phyloP scores from a whole-genome alignment of 2,329 filamentous ascomycete species.

The Exophiala spinifera region DNA sequence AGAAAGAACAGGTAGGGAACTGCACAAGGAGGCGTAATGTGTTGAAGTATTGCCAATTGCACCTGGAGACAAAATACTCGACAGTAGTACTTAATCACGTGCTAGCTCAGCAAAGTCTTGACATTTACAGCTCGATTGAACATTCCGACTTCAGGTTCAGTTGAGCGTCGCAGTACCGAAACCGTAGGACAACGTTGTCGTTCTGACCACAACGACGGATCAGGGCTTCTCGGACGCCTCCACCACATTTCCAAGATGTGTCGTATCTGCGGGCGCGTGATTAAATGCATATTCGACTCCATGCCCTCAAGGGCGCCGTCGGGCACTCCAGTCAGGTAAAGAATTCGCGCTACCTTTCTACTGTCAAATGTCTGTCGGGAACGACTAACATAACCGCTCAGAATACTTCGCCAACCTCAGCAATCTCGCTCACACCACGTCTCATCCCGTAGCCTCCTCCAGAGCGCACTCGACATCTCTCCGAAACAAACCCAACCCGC shows the following conservation, averaged over 20 bases:
- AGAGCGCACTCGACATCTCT: constrained; percentile 19
- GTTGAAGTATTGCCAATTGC: too few relatives aligned
- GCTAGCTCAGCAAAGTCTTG: neutral
- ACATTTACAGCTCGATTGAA: neutral
- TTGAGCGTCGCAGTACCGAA: too few relatives aligned
- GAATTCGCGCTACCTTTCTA: too few relatives aligned
- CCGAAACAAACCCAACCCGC: constrained; percentile 15
- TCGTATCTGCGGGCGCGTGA: constrained; percentile 29
- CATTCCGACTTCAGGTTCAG: neutral
- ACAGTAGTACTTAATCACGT: neutral
- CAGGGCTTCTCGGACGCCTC: neutral
- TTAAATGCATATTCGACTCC: constrained; percentile 31
- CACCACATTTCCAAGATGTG: constrained; percentile 24
- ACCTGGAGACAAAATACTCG: too few relatives aligned
- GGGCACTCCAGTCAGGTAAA: constrained; percentile 7
- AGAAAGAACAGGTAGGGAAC: too few relatives aligned
- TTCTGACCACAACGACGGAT: neutral
- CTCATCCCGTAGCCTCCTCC: constrained; percentile 18
- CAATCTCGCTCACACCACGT: constrained; percentile 20
- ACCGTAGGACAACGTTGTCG: too few relatives aligned
- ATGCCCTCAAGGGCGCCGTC: constrained; percentile 27
- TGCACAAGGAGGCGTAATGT: too few relatives aligned
- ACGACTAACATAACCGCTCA: neutral
- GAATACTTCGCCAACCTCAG: constrained; percentile 4
- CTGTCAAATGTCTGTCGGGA: neutral